phyloP scores from a whole-genome alignment of 2,329 filamentous ascomycete species.

The Clarireedia sp. region DNA sequence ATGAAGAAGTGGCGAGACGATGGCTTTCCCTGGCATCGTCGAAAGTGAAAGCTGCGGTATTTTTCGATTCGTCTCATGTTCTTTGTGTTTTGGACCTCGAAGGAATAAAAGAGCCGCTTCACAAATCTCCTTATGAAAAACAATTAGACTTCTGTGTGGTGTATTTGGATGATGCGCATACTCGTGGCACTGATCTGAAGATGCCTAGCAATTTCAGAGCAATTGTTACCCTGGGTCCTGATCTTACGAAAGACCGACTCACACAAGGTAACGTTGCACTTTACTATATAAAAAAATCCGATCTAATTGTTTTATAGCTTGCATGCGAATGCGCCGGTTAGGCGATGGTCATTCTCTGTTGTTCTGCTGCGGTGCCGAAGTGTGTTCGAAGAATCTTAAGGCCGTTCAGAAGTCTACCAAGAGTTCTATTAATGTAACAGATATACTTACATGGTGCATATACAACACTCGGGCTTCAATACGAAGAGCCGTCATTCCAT shows the following conservation, averaged over 20 bases:
- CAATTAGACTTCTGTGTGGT: conserved; percentile 54
- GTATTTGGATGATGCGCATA: conserved; percentile 64
- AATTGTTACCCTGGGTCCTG: conserved; percentile 57
- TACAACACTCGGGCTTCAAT: conserved; percentile 46
- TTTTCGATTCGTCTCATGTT: conserved; percentile 48
- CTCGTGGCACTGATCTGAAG: conserved; percentile 59
- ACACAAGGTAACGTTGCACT: conserved; percentile 3
- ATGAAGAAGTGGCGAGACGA: conserved; percentile 40
- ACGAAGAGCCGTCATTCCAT: conserved; percentile 45
- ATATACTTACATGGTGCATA: conserved; percentile 55
- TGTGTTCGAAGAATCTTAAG: conserved; percentile 43
- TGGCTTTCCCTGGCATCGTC: conserved; percentile 39
- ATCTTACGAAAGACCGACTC: conserved; percentile 54
- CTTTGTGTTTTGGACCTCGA: conserved; percentile 43
- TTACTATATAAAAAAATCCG: background rate
- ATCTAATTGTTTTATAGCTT: conserved; percentile 38
- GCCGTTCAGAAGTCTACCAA: conserved; percentile 8
- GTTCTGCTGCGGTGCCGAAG: conserved; percentile 53
- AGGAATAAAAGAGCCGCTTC: conserved; percentile 40
- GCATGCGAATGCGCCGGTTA: conserved; percentile 64
- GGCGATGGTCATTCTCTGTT: conserved; percentile 58
- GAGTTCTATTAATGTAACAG: conserved; percentile 36
- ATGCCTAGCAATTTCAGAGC: conserved; percentile 52
- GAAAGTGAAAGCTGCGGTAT: conserved; percentile 43
- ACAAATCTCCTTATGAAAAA: conserved; percentile 48